Percentiles rank a stretch among this genome's conserved stretches.
These are phyloP conservation scores for Candida loeiensis DNA, from an alignment of 805 yeast genomes.

Conservation along the genomic window DNA sequence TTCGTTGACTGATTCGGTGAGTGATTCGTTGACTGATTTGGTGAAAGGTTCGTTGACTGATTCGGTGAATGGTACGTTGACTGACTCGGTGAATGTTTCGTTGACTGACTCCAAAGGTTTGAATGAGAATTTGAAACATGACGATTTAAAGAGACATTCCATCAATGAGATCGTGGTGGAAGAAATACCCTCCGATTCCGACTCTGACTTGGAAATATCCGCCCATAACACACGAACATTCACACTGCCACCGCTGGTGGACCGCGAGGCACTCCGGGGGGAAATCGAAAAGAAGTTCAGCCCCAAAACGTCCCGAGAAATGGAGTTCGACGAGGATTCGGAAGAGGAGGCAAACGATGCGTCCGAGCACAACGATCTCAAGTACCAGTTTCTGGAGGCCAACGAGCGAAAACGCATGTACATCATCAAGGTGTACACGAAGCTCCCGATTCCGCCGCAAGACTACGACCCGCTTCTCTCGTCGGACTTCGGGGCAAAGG, in stretches of 20 bases:
- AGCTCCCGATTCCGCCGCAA: constrained; percentile 16
- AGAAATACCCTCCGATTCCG: too few relatives aligned
- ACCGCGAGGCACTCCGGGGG: constrained; percentile 6
- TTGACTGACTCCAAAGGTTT: too few relatives aligned
- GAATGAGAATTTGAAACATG: too few relatives aligned
- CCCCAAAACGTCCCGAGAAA: constrained; percentile 2
- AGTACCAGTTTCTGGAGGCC: constrained; percentile 21
- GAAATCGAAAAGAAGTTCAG: constrained; percentile 6
- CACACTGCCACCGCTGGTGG: constrained; percentile 6
- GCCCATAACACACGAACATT: neutral
- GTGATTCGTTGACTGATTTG: too few relatives aligned
- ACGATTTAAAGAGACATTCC: too few relatives aligned
- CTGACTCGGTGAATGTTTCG: too few relatives aligned
- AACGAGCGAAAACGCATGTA: constrained; percentile 30
- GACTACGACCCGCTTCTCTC: constrained; percentile 9
- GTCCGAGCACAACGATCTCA: neutral
- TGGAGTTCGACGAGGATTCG: constrained; percentile 3
- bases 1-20: too few relatives aligned
- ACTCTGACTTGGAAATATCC: constrained; percentile 1
- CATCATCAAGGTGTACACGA: constrained; percentile 26
- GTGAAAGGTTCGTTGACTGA: too few relatives aligned
- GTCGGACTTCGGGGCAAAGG: constrained; percentile 22
- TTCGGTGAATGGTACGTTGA: too few relatives aligned
- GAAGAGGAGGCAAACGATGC: constrained; percentile 2
- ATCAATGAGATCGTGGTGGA: too few relatives aligned